Evolutionary conservation across 140 eudicot genomes (phyloP).

Genomic region (Cichorium intybus): DNA sequence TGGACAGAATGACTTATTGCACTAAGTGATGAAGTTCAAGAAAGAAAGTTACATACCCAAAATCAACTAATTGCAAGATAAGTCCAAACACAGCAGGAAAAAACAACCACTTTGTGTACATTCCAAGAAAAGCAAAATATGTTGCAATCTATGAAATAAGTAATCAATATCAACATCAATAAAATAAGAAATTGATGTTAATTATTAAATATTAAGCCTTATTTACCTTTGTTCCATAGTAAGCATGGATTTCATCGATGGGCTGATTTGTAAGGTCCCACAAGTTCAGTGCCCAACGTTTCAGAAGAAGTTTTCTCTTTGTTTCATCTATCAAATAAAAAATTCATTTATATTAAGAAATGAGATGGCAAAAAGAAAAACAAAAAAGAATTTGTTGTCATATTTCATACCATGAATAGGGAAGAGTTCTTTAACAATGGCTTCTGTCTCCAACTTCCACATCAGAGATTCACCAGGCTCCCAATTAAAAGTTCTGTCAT

Average conservation of each 20-base stretch:
- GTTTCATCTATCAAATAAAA: slow-evolving; percentile 54
- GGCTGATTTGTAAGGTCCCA: slow-evolving; percentile 82
- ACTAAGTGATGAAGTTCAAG: too few relatives aligned
- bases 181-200: not conserved
- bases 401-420: slow-evolving; percentile 83
- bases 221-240: slow-evolving; percentile 87
- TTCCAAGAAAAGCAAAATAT: slow-evolving; percentile 93
- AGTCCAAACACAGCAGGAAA: slow-evolving; percentile 84
- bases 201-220: not conserved
- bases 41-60: slow-evolving; percentile 59
- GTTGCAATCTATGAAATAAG: slow-evolving; percentile 58
- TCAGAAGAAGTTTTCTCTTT: slow-evolving; percentile 69
- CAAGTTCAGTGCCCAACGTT: slow-evolving; percentile 89
- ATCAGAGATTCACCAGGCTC: slow-evolving; percentile 67
- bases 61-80: slow-evolving; percentile 60
- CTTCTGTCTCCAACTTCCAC: slow-evolving; percentile 55
- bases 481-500: slow-evolving; percentile 50
- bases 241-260: slow-evolving; percentile 74
- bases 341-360: not conserved
- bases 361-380: not conserved
- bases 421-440: slow-evolving; percentile 77
- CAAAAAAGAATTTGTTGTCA: not conserved
- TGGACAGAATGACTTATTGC: too few relatives aligned
- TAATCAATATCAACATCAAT: not conserved
- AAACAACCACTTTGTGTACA: slow-evolving; percentile 84